phyloP scores from a whole-genome alignment of 352 stramenopile species.

The Phytophthora agathidicida region DNA sequence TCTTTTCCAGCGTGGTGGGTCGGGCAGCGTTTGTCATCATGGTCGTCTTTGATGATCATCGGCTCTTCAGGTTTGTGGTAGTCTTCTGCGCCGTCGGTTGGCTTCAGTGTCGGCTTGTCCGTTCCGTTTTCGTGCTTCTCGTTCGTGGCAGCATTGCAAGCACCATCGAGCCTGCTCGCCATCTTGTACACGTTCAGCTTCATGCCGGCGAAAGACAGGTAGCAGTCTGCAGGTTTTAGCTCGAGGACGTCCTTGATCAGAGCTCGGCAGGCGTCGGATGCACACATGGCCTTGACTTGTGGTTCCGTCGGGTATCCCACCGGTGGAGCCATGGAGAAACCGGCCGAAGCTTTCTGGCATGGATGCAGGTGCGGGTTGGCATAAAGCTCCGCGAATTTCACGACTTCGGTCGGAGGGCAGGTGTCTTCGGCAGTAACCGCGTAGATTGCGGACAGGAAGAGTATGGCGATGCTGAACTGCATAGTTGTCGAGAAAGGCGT shows the following conservation, averaged over 20 bases:
- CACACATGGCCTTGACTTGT: constrained; percentile 36
- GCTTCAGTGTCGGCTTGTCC: neutral
- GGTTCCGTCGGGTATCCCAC: constrained; percentile 24
- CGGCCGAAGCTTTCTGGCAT: constrained; percentile 30
- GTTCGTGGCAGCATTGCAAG: constrained; percentile 7
- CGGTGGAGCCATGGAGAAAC: constrained; percentile 25
- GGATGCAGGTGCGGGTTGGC: constrained; percentile 32
- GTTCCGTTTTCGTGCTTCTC: constrained; percentile 7
- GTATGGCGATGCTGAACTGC: constrained; percentile 12
- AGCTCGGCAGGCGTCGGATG: constrained; percentile 14
- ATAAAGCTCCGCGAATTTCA: constrained; percentile 35
- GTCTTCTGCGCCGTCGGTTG: neutral
- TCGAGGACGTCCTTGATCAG: constrained; percentile 29
- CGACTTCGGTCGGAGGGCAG: constrained; percentile 27
- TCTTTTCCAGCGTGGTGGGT: constrained; percentile 1
- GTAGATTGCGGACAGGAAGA: constrained; percentile 19
- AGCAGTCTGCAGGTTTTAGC: constrained; percentile 28
- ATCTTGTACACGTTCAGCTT: constrained; percentile 34
- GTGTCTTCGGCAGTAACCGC: constrained; percentile 24
- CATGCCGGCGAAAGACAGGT: constrained; percentile 19
- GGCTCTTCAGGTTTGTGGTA: constrained; percentile 1
- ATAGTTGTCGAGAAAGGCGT: constrained; percentile 14
- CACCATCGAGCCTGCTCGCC: constrained; percentile 6
- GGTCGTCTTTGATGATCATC: constrained; percentile 10
- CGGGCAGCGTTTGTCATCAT: neutral